These are phyloP conservation scores for Trichophyton benhamiae DNA, from an alignment of 2,329 filamentous ascomycete species.

Conservation along the genomic window DNA sequence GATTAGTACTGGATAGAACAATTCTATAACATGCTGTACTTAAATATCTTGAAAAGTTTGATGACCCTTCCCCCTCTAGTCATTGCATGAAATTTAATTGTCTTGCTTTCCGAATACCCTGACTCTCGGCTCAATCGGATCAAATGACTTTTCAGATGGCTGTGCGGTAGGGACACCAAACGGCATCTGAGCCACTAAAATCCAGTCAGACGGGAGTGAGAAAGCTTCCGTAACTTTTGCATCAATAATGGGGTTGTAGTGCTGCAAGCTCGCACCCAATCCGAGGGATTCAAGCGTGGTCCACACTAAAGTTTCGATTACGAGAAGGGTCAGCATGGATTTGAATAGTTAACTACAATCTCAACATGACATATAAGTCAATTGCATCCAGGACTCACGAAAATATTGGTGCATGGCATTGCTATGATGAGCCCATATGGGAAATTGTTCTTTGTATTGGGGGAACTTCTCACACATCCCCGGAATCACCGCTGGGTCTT, in stretches of 20 bases:
- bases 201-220: slow-evolving; percentile 60
- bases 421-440: slow-evolving; percentile 61
- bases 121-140: slow-evolving; percentile 53
- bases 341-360: background rate
- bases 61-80: no score
- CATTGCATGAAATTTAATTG: background rate
- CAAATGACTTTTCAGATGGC: slow-evolving; percentile 51
- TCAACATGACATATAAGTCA: background rate
- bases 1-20: background rate
- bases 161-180: slow-evolving; percentile 51
- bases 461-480: slow-evolving; percentile 56
- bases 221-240: slow-evolving; percentile 56
- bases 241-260: slow-evolving; percentile 83
- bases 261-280: slow-evolving; percentile 78
- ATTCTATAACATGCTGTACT: no score
- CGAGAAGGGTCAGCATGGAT: background rate
- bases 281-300: slow-evolving; percentile 71
- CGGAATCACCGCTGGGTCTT: slow-evolving; percentile 58
- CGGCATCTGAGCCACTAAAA: slow-evolving; percentile 69
- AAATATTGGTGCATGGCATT: slow-evolving; percentile 72
- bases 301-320: slow-evolving; percentile 44
- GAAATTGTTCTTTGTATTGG: slow-evolving; percentile 68
- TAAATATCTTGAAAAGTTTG: no score
- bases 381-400: slow-evolving; percentile 21
- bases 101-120: slow-evolving; percentile 44